These are phyloP conservation scores for Albatrellus sp. DNA, from an alignment of 1,284 basidiomycete genomes.

Conservation along the genomic window DNA sequence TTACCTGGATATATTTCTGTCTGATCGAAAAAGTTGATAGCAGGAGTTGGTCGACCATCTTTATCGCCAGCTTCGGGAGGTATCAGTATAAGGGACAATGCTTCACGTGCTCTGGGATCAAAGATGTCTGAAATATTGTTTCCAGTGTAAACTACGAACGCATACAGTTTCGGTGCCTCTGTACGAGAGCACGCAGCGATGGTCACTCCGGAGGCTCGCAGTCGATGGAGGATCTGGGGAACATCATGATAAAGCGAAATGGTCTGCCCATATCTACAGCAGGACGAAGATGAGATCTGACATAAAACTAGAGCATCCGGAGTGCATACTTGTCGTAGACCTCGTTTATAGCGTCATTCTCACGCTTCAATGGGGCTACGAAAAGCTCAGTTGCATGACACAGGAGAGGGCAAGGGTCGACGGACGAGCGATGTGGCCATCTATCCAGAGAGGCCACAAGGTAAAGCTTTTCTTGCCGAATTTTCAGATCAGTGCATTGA, in stretches of 20 bases:
- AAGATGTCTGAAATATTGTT: neutral
- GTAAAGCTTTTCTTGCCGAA: slow-evolving; percentile 35
- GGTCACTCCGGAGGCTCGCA: slow-evolving; percentile 40
- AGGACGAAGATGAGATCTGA: slow-evolving; percentile 8
- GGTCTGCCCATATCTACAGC: slow-evolving; percentile 34
- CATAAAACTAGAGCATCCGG: neutral
- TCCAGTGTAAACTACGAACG: slow-evolving; percentile 5
- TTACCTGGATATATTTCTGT: slow-evolving; percentile 76
- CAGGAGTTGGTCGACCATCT: slow-evolving; percentile 29
- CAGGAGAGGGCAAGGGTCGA: neutral
- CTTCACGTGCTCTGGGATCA: slow-evolving; percentile 54
- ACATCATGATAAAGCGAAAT: slow-evolving; percentile 71
- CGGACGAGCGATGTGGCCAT: slow-evolving; percentile 49
- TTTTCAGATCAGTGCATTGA: slow-evolving; percentile 2
- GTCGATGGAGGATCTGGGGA: slow-evolving; percentile 57
- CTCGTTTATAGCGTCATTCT: slow-evolving; percentile 42
- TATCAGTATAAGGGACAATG: slow-evolving; percentile 57
- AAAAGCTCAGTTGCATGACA: slow-evolving; percentile 4
- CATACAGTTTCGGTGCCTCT: slow-evolving; percentile 55
- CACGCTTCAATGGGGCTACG: slow-evolving; percentile 49
- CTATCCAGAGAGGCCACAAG: slow-evolving; percentile 78
- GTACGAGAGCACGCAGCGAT: slow-evolving; percentile 76
- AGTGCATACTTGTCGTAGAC: slow-evolving; percentile 44
- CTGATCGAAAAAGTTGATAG: slow-evolving; percentile 66
- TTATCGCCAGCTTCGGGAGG: slow-evolving; percentile 30